Evolutionary conservation across 2,329 filamentous ascomycete species (phyloP), one percentile per base, ranked within the genome.

Genomic region (Phyllosticta capitalensis): DNA sequence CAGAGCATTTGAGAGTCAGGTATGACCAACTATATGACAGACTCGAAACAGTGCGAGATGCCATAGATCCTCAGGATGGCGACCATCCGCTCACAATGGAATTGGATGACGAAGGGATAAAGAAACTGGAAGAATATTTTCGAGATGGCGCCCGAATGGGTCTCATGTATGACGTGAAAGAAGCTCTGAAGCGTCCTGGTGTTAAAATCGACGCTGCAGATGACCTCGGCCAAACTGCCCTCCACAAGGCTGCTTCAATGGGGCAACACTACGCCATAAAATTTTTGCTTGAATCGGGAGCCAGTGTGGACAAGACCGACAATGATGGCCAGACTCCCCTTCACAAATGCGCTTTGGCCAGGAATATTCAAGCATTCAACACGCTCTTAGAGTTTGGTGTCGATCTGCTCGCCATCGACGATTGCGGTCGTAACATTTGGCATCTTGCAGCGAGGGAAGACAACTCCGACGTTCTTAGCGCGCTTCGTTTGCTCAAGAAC

Each of bases 401-500:
- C 0, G 12, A 28, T 17, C 5, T 9, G 0, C 17, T 3, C 2
- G 14, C n/a, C 1, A 2, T 7, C 22, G 51, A 53, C 22, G 19
- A 53, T 3, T 2, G 5, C 10, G 51, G 51, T 0, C 7, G 6
- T 17, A 53, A 22, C 0, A 7, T 30, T 0, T 53, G 51, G 51
- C 51, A 53, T 17, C 4, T 53, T 0, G 51, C 51, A 2, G 51
- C 51, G 20, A 17, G 5, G 4, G 3, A 53, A 7, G 20, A 53
- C 22, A 28, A 53, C 6, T 22, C 30, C 1, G 51, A 6, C 9
- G 14, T 24, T 3, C 21, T 53, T 3, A 1, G 20, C 1, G 0
- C 9, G 0, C 4, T 53, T 0, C 51, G 26, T 9, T 4, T 17
- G 3, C 2, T 5, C 14, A 5, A 0, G n/a, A n/a, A n/a, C n/a